These are phyloP conservation scores for Metrosideros polymorpha DNA, from an alignment of 441 rosid species.

Conservation along the genomic window DNA sequence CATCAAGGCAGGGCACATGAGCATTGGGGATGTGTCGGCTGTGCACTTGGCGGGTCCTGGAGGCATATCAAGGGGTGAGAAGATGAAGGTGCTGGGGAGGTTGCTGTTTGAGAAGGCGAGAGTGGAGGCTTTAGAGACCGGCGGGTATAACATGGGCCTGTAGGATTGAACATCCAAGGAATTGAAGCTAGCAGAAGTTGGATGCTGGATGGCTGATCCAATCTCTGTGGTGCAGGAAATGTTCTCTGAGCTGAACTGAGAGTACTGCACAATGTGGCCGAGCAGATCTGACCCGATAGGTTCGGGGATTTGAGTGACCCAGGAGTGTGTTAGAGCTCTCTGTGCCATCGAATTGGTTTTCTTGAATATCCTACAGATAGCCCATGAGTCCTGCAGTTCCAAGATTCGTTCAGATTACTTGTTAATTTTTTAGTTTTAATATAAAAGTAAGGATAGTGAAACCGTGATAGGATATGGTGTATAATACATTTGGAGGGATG, in stretches of 20 bases:
- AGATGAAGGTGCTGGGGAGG: conserved; percentile 16
- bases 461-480: not conserved
- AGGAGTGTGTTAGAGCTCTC: conserved; percentile 57
- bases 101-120: conserved; percentile 19
- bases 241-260: conserved; percentile 35
- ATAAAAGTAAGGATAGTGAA: not conserved
- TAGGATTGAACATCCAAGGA: conserved; percentile 20
- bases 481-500: conserved; percentile 52
- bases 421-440: not conserved
- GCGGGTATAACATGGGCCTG: conserved; percentile 11
- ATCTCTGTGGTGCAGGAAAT: conserved; percentile 42
- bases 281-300: conserved; percentile 17
- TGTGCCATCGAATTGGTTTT: conserved; percentile 74
- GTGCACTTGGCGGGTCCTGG: conserved; percentile 14
- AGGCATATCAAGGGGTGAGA: conserved; percentile 22
- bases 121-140: conserved; percentile 13
- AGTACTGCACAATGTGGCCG: conserved; percentile 13
- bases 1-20: conserved; percentile 12
- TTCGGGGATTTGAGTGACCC: conserved; percentile 34
- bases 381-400: conserved; percentile 79
- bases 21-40: conserved; percentile 18
- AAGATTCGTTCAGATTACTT: not conserved
- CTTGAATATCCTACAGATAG: conserved; percentile 95
- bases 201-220: conserved; percentile 25
- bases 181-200: conserved; percentile 15